These are phyloP conservation scores for Fusarium sp. DNA, from an alignment of 2,329 filamentous ascomycete species.

Conservation along the genomic window DNA sequence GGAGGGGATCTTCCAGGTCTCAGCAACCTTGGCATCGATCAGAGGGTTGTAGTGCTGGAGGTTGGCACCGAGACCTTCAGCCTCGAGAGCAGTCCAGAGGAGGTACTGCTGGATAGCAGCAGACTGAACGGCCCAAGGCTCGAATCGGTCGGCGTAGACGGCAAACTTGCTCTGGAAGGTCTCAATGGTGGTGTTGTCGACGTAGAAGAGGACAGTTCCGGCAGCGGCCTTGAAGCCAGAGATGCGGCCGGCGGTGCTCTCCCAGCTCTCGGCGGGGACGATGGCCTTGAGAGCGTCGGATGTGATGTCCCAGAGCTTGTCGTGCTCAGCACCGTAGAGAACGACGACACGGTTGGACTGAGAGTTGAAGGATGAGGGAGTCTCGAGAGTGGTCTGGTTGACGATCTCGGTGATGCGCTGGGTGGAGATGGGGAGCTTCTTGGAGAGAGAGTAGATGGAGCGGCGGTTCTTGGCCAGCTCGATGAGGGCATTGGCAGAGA, in stretches of 20 bases:
- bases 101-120: constrained; percentile 82
- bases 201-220: constrained; percentile 89
- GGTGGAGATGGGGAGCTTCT: constrained; percentile 64
- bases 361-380: constrained; percentile 88
- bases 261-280: constrained; percentile 73
- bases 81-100: constrained; percentile 84
- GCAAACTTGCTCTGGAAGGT: constrained; percentile 75
- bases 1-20: constrained; percentile 74
- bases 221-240: constrained; percentile 75
- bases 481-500: constrained; percentile 65
- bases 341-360: constrained; percentile 84
- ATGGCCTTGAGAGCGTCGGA: constrained; percentile 62
- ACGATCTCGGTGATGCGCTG: constrained; percentile 73
- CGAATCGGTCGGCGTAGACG: constrained; percentile 82
- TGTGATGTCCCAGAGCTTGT: constrained; percentile 85
- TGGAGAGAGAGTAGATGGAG: constrained; percentile 74
- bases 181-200: constrained; percentile 76
- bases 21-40: constrained; percentile 76
- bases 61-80: constrained; percentile 87
- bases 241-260: constrained; percentile 59
- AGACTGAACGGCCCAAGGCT: constrained; percentile 78
- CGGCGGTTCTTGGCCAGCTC: constrained; percentile 75
- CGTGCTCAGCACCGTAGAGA: constrained; percentile 83
- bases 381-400: constrained; percentile 71
- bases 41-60: constrained; percentile 95